These are phyloP conservation scores for Macrolepiota albuminosa DNA, from an alignment of 768 basidiomycete genomes.

Conservation along the genomic window DNA sequence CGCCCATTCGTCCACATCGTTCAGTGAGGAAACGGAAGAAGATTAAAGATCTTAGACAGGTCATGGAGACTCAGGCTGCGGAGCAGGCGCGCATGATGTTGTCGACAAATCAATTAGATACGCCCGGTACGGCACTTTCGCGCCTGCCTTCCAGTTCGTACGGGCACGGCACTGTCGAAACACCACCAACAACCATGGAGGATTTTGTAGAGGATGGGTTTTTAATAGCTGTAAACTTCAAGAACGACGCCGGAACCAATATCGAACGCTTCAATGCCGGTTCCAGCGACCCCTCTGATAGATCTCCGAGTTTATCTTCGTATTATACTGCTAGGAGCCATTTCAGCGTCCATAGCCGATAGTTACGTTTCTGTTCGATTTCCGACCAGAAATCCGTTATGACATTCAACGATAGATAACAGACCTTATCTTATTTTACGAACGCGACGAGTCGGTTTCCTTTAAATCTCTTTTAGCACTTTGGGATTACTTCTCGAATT, in stretches of 20 bases:
- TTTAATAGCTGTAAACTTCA: neutral
- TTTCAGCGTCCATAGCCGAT: conserved; percentile 15
- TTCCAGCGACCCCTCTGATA: conserved; percentile 10
- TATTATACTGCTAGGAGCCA: conserved; percentile 31
- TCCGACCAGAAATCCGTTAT: neutral
- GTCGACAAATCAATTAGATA: conserved; percentile 1
- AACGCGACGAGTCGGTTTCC: neutral
- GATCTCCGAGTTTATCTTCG: conserved; percentile 29
- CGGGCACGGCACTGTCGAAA: conserved; percentile 11
- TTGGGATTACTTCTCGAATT: neutral
- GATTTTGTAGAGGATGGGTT: conserved; percentile 7
- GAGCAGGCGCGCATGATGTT: neutral
- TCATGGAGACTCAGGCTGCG: neutral
- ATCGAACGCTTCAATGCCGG: neutral
- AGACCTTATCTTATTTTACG: neutral
- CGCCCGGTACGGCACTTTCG: neutral
- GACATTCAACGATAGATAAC: neutral
- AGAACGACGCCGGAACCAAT: neutral
- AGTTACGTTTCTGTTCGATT: neutral
- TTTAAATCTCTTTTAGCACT: neutral
- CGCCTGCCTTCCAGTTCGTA: conserved; percentile 8
- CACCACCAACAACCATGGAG: conserved; percentile 17
- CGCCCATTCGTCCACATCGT: neutral
- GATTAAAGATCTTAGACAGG: neutral
- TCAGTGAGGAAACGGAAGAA: conserved; percentile 10